These are phyloP conservation scores for Aspergillus sp. DNA, from an alignment of 2,329 filamentous ascomycete species.

Conservation along the genomic window DNA sequence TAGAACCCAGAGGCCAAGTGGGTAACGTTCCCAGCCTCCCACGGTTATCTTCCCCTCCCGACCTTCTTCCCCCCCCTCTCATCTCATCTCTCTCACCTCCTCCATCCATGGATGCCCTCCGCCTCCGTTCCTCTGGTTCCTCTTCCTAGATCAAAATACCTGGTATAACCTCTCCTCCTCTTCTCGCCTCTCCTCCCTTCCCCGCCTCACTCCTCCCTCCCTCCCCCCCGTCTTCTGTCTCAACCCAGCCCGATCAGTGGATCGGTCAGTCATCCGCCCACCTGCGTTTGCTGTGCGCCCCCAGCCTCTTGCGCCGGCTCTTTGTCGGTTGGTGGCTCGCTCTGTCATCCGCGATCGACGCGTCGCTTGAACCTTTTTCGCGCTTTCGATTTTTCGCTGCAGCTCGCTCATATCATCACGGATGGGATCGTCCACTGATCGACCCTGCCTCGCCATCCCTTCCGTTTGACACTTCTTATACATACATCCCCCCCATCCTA, in stretches of 20 bases:
- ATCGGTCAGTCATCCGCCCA: conserved; percentile 8
- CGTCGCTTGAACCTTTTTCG: not conserved
- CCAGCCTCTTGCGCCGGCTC: conserved; percentile 11
- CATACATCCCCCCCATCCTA: conserved; percentile 3
- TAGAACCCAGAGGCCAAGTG: too few relatives aligned
- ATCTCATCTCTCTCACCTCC: not conserved
- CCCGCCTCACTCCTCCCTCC: not conserved
- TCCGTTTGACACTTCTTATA: conserved; percentile 24
- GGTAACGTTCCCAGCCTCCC: not conserved
- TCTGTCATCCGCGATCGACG: conserved; percentile 13
- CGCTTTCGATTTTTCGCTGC: not conserved
- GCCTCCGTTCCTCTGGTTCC: too few relatives aligned
- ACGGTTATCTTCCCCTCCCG: not conserved
- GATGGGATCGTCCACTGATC: conserved; percentile 2
- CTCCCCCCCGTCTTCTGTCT: conserved; percentile 1
- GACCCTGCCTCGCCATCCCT: conserved; percentile 24
- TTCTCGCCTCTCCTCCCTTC: not conserved
- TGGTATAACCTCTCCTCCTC: not conserved
- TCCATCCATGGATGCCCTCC: not conserved
- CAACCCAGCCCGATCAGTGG: conserved; percentile 5
- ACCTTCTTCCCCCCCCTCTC: not conserved
- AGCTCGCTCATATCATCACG: conserved; percentile 9
- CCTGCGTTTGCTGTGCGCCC: conserved; percentile 21
- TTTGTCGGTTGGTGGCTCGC: conserved; percentile 3
- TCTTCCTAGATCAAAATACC: not conserved